Conservation (phyloP, 768 basidiomycete genomes). For the Tylopilus felleus region DNA sequence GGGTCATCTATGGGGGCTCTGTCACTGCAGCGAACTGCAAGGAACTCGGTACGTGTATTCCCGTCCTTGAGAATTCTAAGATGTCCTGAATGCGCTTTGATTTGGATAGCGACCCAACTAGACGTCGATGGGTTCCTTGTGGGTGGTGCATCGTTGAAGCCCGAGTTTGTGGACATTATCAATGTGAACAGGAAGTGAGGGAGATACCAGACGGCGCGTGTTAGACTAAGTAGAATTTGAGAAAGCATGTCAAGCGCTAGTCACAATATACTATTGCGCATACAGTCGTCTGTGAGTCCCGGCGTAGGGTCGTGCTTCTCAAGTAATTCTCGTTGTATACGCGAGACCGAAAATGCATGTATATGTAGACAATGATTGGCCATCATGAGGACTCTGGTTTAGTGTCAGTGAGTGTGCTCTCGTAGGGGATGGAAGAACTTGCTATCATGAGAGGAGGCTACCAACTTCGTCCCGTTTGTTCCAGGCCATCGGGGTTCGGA, state of each 20-base stretch:
- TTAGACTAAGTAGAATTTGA: not conserved
- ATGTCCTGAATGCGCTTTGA: not conserved
- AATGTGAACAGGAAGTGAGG: constrained; percentile 49
- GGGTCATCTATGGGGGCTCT: constrained; percentile 95
- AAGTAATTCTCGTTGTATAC: too few species aligned
- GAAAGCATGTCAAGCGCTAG: not conserved
- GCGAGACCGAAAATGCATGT: too few species aligned
- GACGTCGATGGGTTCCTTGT: constrained; percentile 99
- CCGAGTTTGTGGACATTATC: constrained; percentile 92
- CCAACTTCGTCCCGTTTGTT: too few species aligned
- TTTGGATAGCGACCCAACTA: constrained; percentile 54
- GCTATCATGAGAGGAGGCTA: too few species aligned
- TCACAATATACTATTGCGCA: too few species aligned
- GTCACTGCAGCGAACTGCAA: constrained; percentile 86
- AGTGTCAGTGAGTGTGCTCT: too few species aligned
- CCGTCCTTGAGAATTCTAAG: not conserved
- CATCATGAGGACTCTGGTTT: too few species aligned
- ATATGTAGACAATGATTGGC: too few species aligned
- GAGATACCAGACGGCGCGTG: not conserved
- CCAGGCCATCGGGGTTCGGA: too few species aligned
- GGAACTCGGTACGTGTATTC: constrained; percentile 69
- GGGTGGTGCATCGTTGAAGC: constrained; percentile 96
- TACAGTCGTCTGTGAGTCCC: too few species aligned
- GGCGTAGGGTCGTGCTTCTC: too few species aligned
- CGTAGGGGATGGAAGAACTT: too few species aligned